Percentiles rank a stretch among this genome's conserved stretches.
These are phyloP conservation scores for Dalbergia cultrata DNA, from an alignment of 306 rosid genomes.

Conservation along the genomic window DNA sequence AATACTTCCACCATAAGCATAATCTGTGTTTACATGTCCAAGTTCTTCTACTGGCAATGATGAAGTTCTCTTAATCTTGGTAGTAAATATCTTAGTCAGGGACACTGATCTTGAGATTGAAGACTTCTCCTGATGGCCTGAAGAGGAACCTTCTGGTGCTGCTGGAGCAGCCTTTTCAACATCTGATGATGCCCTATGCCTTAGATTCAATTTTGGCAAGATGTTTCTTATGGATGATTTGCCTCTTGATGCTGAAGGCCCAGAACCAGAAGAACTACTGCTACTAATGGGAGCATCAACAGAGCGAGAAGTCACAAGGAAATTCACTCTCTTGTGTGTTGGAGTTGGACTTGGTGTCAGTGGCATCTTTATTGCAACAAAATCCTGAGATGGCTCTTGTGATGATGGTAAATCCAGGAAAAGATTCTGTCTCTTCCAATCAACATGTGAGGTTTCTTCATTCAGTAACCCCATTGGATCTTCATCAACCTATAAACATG, in stretches of 20 bases:
- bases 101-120: constrained; percentile 79
- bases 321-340: constrained; percentile 81
- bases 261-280: constrained; percentile 46
- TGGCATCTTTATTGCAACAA: constrained; percentile 77
- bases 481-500: constrained; percentile 57
- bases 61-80: constrained; percentile 81
- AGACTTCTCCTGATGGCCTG: constrained; percentile 67
- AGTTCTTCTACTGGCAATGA: constrained; percentile 89
- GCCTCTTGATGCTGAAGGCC: constrained; percentile 65
- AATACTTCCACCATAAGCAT: constrained; percentile 63
- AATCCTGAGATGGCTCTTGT: constrained; percentile 57
- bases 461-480: constrained; percentile 44
- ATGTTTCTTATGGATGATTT: constrained; percentile 72
- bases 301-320: constrained; percentile 68
- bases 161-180: constrained; percentile 60
- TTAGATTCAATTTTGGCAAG: constrained; percentile 83
- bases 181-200: constrained; percentile 66
- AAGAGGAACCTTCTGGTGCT: constrained; percentile 61
- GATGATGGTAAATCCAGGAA: constrained; percentile 72
- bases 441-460: constrained; percentile 54
- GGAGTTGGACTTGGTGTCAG: constrained; percentile 81
- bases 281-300: constrained; percentile 59
- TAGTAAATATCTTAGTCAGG: constrained; percentile 71
- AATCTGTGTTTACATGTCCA: constrained; percentile 61
- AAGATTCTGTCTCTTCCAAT: constrained; percentile 72